Percentiles rank a stretch among this genome's conserved stretches.
Evolutionary conservation across 495 filamentous ascomycete genomes (phyloP).

Genomic region (Chaetomium fimeti): DNA sequence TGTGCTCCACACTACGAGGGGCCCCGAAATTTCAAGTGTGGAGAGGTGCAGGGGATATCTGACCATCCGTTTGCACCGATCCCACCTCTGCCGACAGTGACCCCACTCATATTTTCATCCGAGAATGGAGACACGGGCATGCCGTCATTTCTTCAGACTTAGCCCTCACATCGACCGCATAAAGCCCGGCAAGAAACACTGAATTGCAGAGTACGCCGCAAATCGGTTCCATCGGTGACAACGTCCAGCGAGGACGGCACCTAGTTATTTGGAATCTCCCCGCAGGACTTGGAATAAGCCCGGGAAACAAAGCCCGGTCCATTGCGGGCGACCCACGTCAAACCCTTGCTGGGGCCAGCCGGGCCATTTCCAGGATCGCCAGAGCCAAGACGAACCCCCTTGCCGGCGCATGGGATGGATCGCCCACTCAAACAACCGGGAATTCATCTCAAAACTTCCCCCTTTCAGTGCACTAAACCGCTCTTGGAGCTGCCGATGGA

Average conservation of each 20-base stretch:
- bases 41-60: background rate
- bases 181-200: background rate
- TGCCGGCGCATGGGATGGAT: conserved; percentile 14
- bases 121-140: background rate
- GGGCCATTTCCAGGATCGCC: background rate
- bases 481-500: conserved; percentile 9
- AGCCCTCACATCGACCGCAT: too few species aligned
- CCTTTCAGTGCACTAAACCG: conserved; percentile 21
- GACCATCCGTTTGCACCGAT: conserved; percentile 9
- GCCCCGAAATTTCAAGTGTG: conserved; percentile 4
- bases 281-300: background rate
- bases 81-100: conserved; percentile 11
- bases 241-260: background rate
- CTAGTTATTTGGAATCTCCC: too few species aligned
- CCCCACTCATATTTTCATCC: background rate
- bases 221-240: background rate
- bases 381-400: conserved; percentile 8
- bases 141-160: background rate
- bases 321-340: background rate
- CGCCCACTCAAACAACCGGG: conserved; percentile 17
- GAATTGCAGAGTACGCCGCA: background rate
- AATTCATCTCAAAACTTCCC: conserved; percentile 18
- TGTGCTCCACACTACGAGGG: background rate
- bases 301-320: background rate
- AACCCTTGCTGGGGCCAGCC: background rate